phyloP scores from a whole-genome alignment of 768 basidiomycete genomes.

The Chalciporus pseudorubinellus region DNA sequence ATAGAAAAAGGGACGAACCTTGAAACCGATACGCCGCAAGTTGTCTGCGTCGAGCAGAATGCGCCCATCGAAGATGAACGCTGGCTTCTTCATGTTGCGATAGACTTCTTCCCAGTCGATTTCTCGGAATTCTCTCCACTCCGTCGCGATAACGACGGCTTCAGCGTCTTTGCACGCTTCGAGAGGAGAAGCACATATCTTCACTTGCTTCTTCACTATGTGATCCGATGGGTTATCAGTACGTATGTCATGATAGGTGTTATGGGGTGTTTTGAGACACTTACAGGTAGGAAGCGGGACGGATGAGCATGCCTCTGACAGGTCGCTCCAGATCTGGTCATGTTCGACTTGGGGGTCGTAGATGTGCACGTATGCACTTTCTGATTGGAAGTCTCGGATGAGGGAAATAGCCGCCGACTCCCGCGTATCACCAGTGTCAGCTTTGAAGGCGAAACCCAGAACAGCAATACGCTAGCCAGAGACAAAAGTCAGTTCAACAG shows the following conservation, averaged over 20 bases:
- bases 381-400: slow-evolving; percentile 88
- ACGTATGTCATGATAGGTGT: neutral
- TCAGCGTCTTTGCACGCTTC: slow-evolving; percentile 89
- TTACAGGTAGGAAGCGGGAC: slow-evolving; percentile 64
- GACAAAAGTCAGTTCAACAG: slow-evolving; percentile 2
- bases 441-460: slow-evolving; percentile 98
- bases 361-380: slow-evolving; percentile 81
- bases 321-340: slow-evolving; percentile 84
- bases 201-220: slow-evolving; percentile 86
- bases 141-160: slow-evolving; percentile 93
- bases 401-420: slow-evolving; percentile 95
- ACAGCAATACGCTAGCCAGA: slow-evolving; percentile 79
- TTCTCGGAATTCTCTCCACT: slow-evolving; percentile 95
- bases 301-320: slow-evolving; percentile 64
- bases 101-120: slow-evolving; percentile 92
- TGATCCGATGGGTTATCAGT: neutral
- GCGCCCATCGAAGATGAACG: slow-evolving; percentile 94
- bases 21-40: slow-evolving; percentile 88
- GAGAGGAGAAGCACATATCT: slow-evolving; percentile 69
- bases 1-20: slow-evolving; percentile 37
- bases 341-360: slow-evolving; percentile 91
- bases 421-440: slow-evolving; percentile 98
- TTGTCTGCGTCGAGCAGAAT: slow-evolving; percentile 80
- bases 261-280: slow-evolving; percentile 23
- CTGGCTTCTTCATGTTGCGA: slow-evolving; percentile 92